phyloP scores from a whole-genome alignment of 1,284 basidiomycete genomes.

The Ganoderma lingzhi region DNA sequence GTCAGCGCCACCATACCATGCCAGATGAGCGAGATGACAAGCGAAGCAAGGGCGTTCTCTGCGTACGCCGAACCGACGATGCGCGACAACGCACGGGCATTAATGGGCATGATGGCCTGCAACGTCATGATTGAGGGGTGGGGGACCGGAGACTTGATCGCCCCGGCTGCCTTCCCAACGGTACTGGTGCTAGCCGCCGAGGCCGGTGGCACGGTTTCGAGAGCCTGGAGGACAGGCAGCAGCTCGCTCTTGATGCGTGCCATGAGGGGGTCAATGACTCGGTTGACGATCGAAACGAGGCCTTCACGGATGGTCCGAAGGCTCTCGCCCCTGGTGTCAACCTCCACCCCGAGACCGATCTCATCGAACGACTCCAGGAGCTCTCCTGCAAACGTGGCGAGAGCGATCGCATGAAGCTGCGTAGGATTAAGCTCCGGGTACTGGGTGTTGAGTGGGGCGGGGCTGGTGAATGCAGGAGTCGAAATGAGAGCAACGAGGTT shows the following conservation, averaged over 20 bases:
- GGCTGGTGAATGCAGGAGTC: slow-evolving; percentile 64
- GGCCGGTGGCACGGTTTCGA: slow-evolving; percentile 55
- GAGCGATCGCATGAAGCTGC: slow-evolving; percentile 73
- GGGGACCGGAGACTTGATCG: slow-evolving; percentile 48
- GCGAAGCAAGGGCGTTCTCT: slow-evolving; percentile 67
- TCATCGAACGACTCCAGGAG: slow-evolving; percentile 74
- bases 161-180: slow-evolving; percentile 44
- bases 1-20: slow-evolving; percentile 72
- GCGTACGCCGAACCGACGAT: slow-evolving; percentile 61
- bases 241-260: slow-evolving; percentile 68
- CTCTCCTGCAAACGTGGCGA: slow-evolving; percentile 75
- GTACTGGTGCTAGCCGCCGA: slow-evolving; percentile 34
- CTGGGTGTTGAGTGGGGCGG: slow-evolving; percentile 59
- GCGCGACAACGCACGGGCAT: slow-evolving; percentile 63
- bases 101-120: slow-evolving; percentile 65
- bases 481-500: slow-evolving; percentile 71
- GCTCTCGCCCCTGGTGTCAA: slow-evolving; percentile 69
- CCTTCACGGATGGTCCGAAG: slow-evolving; percentile 71
- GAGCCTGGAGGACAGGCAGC: slow-evolving; percentile 62
- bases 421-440: slow-evolving; percentile 65
- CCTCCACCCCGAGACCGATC: slow-evolving; percentile 64
- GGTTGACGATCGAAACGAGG: slow-evolving; percentile 68
- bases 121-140: slow-evolving; percentile 70
- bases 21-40: slow-evolving; percentile 79
- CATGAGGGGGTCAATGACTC: slow-evolving; percentile 71